Evolutionary conservation across 495 filamentous ascomycete species (phyloP), one percentile per base, ranked within the genome.

Genomic region (Trichocladium antarcticum): DNA sequence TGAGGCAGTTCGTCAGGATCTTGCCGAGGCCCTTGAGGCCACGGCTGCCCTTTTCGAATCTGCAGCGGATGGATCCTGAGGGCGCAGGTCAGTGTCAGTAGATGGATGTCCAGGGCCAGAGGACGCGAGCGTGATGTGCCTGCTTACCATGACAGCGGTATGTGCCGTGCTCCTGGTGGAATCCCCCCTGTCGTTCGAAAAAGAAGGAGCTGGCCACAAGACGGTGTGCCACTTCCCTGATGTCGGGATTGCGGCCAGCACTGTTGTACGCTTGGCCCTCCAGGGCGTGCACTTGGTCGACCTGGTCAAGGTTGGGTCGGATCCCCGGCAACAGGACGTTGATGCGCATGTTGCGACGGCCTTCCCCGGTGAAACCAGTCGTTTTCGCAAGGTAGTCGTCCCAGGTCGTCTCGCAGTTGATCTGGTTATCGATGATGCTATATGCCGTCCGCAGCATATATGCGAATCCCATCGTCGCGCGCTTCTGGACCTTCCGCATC

Each of bases 151-250:
- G 56, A 21, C 57, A 65, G 31, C 37, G 55, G 28, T 50, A 64
- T 9, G 50, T 52, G 2, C 52, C 59, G 31, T 52, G 9, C 3
- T 37, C 50, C 28, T 58, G 60, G 41, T 60, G 61, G 16, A 61
- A 53, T 14, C 51, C 54, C 1, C 46, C 31, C 6, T 62, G 54
- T 51, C 60, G 63, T 42, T 68, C 62, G 35, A 66, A 67, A 55
- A 63, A 69, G 28, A 69, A 69, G 0, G 60, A 63, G 53, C 66
- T 69, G 2, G 64, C 62, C 10, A 69, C 54, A 6, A 69, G 60
- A 14, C 66, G 56, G 43, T 69, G 62, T 8, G 64, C 66, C 5
- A 61, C 49, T 27, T 68, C 64, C 16, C 53, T 31, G 14, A 65
- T 44, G 15, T 63, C 57, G 27, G 37, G 43, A 27, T 57, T 56